phyloP scores from a whole-genome alignment of 495 filamentous ascomycete genomes.

The Haplographium delicatum region DNA sequence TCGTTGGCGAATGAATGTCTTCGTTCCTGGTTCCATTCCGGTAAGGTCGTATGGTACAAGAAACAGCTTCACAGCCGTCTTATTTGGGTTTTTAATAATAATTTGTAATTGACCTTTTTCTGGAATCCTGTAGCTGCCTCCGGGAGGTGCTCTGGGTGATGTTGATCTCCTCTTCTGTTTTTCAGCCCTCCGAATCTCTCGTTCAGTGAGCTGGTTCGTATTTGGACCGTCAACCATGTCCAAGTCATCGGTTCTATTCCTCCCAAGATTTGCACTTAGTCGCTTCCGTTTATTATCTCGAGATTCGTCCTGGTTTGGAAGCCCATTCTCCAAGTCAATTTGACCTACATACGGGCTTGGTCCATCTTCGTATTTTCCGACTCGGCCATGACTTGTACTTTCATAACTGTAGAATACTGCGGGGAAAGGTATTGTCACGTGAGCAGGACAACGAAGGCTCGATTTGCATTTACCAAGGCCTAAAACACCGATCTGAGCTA shows the following conservation, averaged over 20 bases:
- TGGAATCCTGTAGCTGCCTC: constrained; percentile 90
- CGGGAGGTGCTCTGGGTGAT: constrained; percentile 69
- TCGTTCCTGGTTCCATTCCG: constrained; percentile 94
- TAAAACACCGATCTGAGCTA: constrained; percentile 92
- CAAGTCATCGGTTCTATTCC: constrained; percentile 18
- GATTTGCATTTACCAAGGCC: constrained; percentile 87
- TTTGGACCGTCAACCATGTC: constrained; percentile 24
- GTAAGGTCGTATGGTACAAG: constrained; percentile 89
- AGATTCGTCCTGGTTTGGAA: constrained; percentile 39
- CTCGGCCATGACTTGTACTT: constrained; percentile 54
- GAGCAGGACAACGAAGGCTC: constrained; percentile 78
- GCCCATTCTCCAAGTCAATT: constrained; percentile 81
- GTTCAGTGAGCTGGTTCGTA: constrained; percentile 28
- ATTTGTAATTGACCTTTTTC: constrained; percentile 95
- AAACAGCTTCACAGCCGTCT: constrained; percentile 93
- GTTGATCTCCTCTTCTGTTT: constrained; percentile 57
- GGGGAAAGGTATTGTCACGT: constrained; percentile 89
- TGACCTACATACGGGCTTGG: constrained; percentile 95
- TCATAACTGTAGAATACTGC: constrained; percentile 95
- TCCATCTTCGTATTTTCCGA: constrained; percentile 62
- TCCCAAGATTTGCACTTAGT: constrained; percentile 4
- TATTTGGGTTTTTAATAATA: constrained; percentile 94
- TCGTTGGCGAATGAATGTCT: constrained; percentile 94
- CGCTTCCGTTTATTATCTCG: constrained; percentile 22
- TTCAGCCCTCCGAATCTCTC: constrained; percentile 33